These are phyloP conservation scores for Polygonum maritimum DNA, from an alignment of 148 eudicot species.

Conservation along the genomic window DNA sequence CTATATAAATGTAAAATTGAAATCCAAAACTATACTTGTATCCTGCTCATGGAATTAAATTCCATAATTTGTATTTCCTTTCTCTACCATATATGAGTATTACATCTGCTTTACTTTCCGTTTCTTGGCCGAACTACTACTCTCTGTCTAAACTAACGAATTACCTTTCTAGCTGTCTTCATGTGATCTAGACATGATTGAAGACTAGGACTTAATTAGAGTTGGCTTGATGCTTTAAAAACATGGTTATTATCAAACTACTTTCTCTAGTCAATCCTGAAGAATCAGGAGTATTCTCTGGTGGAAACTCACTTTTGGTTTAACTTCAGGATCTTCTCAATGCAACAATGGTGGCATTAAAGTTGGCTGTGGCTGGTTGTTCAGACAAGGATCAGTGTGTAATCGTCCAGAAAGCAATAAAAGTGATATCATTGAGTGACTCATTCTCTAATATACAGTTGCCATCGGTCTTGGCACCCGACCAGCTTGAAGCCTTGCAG, in stretches of 20 bases:
- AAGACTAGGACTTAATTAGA: neutral
- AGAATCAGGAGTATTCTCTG: neutral
- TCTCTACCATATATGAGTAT: neutral
- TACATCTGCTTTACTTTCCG: neutral
- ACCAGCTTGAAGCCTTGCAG: conserved; percentile 27
- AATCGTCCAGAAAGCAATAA: conserved; percentile 50
- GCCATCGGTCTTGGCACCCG: conserved; percentile 15
- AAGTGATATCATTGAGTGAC: conserved; percentile 32
- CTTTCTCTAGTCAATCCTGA: neutral
- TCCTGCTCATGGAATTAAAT: neutral
- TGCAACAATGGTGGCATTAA: conserved; percentile 60
- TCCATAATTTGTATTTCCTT: neutral
- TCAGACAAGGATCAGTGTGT: conserved; percentile 47
- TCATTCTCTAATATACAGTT: conserved; percentile 22
- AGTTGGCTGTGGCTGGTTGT: conserved; percentile 62
- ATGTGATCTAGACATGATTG: neutral
- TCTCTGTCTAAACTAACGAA: neutral
- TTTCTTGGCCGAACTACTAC: neutral
- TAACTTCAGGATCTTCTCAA: conserved; percentile 53
- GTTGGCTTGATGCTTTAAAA: neutral
- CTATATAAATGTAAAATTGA: neutral
- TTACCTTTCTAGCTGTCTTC: neutral
- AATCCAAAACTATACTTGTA: neutral
- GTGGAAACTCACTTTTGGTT: conserved; percentile 13
- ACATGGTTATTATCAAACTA: neutral